Base-by-base conservation (phyloP, 768 basidiomycete species). In the Kwoniella botswanensis region DNA sequence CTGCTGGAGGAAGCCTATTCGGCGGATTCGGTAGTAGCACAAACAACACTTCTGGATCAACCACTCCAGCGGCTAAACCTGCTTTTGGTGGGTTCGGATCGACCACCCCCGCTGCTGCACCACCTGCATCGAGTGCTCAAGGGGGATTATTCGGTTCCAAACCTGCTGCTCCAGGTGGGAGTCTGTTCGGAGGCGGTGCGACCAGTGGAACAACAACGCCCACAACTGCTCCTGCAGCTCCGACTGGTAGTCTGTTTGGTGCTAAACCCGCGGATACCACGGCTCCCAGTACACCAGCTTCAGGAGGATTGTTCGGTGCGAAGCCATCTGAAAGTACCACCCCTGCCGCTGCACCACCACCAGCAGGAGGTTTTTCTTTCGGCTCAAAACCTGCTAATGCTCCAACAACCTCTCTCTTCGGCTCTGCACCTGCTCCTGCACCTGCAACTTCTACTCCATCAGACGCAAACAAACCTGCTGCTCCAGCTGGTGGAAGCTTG, bases 51-150 rank as follows among this genome's bases (percentile, higher is more conserved):
- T 63, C 76, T 41, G 78, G 74, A 15, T 71, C 74, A 1, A 76
- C 78, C 2, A 79, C 78, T 18, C 78, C 78, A n/a, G 76, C 72
- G 21, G 18, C 74, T 1, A 79, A 79, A 64, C 66, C 78, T n/a
- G 52, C 60, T 6, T 79, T 79, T 42, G 76, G 75, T 4, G 72
- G 73, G 17, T 75, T 75, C 62, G 76, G 76, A 24, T 71, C 76
- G 7, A 76, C 78, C 2, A 75, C 78, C 0, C 74, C 78, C 21
- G 74, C 78, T 13, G 70, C 69, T 65, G 54, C 78, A 3, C 78
- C 76, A 24, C 73, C 77, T 18, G 52, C 77, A 17, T 29, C 63
- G 13, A 63, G 26, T 26, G 3, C 65, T 1, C 46, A 21, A 4
- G 54, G 67, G 60, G 69, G 71, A 9, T 61, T 77, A 26, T 79